Base-by-base conservation (phyloP, 2,329 filamentous ascomycete species). In the Aspergillus pseudoglaucus region DNA sequence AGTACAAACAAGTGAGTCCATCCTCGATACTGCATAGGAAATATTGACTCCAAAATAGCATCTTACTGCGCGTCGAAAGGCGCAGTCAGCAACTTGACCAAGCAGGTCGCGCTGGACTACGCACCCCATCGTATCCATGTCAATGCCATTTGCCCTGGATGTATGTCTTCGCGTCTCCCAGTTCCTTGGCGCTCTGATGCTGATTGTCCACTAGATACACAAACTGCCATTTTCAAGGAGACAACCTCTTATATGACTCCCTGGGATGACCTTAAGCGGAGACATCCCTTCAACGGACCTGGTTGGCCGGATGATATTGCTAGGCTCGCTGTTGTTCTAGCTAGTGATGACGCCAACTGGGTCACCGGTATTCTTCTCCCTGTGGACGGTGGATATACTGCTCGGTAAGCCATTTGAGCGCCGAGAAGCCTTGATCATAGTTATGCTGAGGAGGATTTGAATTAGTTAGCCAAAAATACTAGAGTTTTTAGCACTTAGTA, bases 61-160 rank as follows among this genome's bases (percentile, higher is more conserved):
- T 67, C 68, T 0, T 80, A 80, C 44, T 64, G 65, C 9, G 68
- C 76, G 0, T 74, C 71, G 0, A 80, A 80, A 51, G 75, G 73
- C 5, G 76, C 74, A 0, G 75, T 79, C 0, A 63, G 71, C 3
- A 74, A 73, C n/a, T 51, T 80, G 3, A 81, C 77, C 0, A 67
- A 70, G 30, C 62, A 71, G 7, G 65, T 76, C 0, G 76, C 76
- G 0, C 50, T 75, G 32, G 78, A 81, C 37, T 78, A 76, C 52
- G 77, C 72, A 0, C 57, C 59, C 0, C 57, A 73, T 9, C 62
- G 68, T 0, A 77, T 81, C 25, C 77, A 80, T 50, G 70, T 72
- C 30, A 80, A 80, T 53, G 75, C 75, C 0, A 66, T 81, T 4
- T 78, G 76, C 46, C 78, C 78, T 4, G 78, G 78, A 5, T 80